Conservation (phyloP, 768 basidiomycete genomes). For the Lanmaoa pseudosensibilis region DNA sequence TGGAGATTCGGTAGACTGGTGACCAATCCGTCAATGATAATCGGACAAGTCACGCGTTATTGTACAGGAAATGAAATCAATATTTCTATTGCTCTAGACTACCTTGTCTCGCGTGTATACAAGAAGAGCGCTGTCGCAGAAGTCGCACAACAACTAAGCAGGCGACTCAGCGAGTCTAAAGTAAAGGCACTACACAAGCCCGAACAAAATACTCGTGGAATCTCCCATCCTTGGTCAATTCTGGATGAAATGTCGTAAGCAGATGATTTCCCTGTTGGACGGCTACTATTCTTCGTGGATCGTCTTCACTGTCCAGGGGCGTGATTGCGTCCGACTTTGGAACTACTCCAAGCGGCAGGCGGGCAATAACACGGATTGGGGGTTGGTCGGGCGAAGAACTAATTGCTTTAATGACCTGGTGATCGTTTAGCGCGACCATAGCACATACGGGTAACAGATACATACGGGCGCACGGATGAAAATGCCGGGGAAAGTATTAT, state of each 20-base stretch:
- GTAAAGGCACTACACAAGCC: slow-evolving; percentile 57
- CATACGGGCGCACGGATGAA: slow-evolving; percentile 93
- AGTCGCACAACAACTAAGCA: not conserved
- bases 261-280: slow-evolving; percentile 81
- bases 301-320: slow-evolving; percentile 45
- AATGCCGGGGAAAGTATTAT: slow-evolving; percentile 70
- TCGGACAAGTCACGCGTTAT: not conserved
- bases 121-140: not conserved
- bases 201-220: slow-evolving; percentile 91
- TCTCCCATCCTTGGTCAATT: slow-evolving; percentile 81
- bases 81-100: not conserved
- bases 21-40: no score
- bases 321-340: slow-evolving; percentile 36
- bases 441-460: not conserved
- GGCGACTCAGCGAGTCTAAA: slow-evolving; percentile 9
- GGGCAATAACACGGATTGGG: slow-evolving; percentile 69
- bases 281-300: slow-evolving; percentile 75
- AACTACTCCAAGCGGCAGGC: slow-evolving; percentile 56
- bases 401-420: slow-evolving; percentile 64
- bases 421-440: not conserved
- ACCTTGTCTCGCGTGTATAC: not conserved
- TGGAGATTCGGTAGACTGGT: no score
- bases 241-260: slow-evolving; percentile 92
- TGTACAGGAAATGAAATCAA: not conserved
- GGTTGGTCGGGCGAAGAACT: slow-evolving; percentile 46